These are phyloP conservation scores for Bacidia rubella DNA, from an alignment of 495 filamentous ascomycete species.

Conservation along the genomic window DNA sequence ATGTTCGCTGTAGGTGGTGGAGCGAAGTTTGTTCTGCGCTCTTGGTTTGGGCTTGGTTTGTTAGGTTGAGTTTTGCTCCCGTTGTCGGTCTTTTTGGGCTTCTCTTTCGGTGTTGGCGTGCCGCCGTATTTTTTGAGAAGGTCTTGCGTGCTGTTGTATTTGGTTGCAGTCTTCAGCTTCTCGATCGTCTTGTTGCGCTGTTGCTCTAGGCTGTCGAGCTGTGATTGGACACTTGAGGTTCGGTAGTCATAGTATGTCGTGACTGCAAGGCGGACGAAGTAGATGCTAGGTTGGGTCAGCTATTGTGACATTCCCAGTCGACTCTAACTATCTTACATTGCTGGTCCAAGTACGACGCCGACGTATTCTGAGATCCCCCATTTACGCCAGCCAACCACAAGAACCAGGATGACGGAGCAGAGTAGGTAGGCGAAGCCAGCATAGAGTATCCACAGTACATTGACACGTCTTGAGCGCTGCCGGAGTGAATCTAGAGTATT, in stretches of 20 bases:
- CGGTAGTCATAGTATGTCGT: slow-evolving; percentile 70
- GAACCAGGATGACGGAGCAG: slow-evolving; percentile 59
- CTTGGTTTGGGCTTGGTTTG: slow-evolving; percentile 9
- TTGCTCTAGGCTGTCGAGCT: slow-evolving; percentile 58
- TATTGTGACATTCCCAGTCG: not conserved
- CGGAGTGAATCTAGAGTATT: slow-evolving; percentile 58
- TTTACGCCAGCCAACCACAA: slow-evolving; percentile 76
- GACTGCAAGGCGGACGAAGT: slow-evolving; percentile 43
- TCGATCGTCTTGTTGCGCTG: slow-evolving; percentile 80
- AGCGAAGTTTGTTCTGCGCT: slow-evolving; percentile 43
- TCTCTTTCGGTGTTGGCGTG: slow-evolving; percentile 31
- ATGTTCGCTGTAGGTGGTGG: slow-evolving; percentile 89
- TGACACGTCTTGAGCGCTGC: slow-evolving; percentile 59
- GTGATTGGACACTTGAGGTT: slow-evolving; percentile 48
- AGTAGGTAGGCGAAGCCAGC: slow-evolving; percentile 80
- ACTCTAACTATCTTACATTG: slow-evolving; percentile 40
- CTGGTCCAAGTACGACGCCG: slow-evolving; percentile 63
- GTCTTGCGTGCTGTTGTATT: slow-evolving; percentile 87
- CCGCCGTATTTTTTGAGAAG: slow-evolving; percentile 89
- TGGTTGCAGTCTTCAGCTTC: slow-evolving; percentile 85
- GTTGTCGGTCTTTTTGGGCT: slow-evolving; percentile 19
- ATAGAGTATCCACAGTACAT: slow-evolving; percentile 81
- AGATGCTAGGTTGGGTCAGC: slow-evolving; percentile 40
- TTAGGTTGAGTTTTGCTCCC: slow-evolving; percentile 14
- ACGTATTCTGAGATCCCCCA: slow-evolving; percentile 63